Conservation (phyloP, 176 grass and related monocot genomes). For the Elaeis guineensis region DNA sequence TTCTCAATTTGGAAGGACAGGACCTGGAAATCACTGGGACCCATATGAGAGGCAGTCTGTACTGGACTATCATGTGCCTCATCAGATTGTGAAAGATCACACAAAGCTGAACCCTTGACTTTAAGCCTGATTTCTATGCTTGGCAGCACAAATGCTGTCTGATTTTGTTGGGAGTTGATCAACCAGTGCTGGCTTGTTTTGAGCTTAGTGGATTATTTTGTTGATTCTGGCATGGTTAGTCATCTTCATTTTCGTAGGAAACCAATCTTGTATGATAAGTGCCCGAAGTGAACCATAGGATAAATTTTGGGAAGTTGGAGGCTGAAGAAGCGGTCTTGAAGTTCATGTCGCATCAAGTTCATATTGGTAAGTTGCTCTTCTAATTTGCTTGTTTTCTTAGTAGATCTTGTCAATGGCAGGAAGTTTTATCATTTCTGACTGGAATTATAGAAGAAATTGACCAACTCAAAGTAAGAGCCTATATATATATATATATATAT, state of each 20-base stretch:
- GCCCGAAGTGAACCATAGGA: background rate
- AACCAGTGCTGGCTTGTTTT: constrained; percentile 2
- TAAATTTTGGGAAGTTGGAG: constrained; percentile 9
- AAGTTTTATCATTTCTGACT: no score
- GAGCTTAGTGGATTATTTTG: constrained; percentile 1
- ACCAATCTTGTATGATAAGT: constrained; percentile 5
- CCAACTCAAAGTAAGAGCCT: no score
- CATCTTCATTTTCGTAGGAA: background rate
- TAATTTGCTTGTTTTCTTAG: no score
- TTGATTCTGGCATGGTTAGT: constrained; percentile 13
- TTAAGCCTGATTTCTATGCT: constrained; percentile 28
- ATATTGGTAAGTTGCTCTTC: constrained; percentile 3
- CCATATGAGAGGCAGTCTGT: constrained; percentile 30
- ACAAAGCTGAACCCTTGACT: constrained; percentile 52
- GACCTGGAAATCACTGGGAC: constrained; percentile 52
- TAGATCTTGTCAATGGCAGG: no score
- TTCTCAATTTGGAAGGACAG: constrained; percentile 64
- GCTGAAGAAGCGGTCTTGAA: background rate
- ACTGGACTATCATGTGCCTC: constrained; percentile 37
- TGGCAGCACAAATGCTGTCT: constrained; percentile 8
- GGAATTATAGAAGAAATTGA: no score
- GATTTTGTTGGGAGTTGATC: background rate
- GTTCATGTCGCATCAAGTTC: background rate
- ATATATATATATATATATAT: no score
- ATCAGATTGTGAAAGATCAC: constrained; percentile 29